phyloP scores from a whole-genome alignment of 2,329 filamentous ascomycete species.

The Fusarium chaquense region DNA sequence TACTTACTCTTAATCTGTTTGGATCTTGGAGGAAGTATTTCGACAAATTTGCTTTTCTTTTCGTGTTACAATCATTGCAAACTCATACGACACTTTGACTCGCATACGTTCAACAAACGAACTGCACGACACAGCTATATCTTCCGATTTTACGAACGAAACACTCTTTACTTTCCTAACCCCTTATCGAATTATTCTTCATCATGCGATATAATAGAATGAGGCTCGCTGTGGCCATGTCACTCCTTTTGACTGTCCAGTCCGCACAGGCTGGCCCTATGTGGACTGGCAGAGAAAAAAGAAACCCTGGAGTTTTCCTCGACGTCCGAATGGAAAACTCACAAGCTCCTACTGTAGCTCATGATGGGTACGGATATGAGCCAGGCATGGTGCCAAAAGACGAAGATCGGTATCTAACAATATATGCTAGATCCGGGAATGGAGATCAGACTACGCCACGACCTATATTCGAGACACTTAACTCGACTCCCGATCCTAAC shows the following conservation, averaged over 20 bases:
- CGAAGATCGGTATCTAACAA: constrained; percentile 22
- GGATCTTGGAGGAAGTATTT: constrained; percentile 14
- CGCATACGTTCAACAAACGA: constrained; percentile 29
- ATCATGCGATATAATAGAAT: constrained; percentile 42
- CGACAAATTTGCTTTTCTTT: constrained; percentile 14
- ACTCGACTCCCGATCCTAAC: constrained; percentile 37
- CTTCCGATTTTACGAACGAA: constrained; percentile 11
- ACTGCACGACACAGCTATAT: constrained; percentile 11
- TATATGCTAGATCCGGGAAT: constrained; percentile 20
- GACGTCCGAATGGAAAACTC: constrained; percentile 30
- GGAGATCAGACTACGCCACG: constrained; percentile 42
- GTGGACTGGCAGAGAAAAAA: constrained; percentile 47
- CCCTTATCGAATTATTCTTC: constrained; percentile 4
- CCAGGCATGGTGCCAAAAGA: neutral
- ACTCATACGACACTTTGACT: constrained; percentile 28
- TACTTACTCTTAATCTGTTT: constrained; percentile 32
- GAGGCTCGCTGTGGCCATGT: constrained; percentile 42
- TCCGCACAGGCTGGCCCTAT: constrained; percentile 53
- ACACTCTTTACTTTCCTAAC: constrained; percentile 15
- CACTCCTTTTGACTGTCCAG: constrained; percentile 48
- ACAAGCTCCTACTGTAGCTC: constrained; percentile 31
- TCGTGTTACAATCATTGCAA: constrained; percentile 15
- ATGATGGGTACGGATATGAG: constrained; percentile 38
- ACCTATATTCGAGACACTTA: constrained; percentile 44
- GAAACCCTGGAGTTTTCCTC: constrained; percentile 37